phyloP scores from a whole-genome alignment of 2,329 filamentous ascomycete genomes.

The Aspergillus ochraceus region DNA sequence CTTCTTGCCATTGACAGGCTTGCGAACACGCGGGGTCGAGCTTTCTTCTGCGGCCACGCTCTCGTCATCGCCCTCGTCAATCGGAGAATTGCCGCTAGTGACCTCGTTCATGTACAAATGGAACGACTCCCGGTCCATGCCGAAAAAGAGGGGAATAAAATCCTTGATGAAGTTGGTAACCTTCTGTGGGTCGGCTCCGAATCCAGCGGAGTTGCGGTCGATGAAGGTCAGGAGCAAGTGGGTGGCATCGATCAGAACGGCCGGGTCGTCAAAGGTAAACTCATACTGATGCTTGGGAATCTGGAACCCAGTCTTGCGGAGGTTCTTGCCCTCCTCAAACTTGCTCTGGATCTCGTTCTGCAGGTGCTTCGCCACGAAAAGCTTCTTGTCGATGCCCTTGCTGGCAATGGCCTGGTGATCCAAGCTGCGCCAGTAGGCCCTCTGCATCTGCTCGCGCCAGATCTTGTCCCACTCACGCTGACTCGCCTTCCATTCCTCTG shows the following conservation, averaged over 20 bases:
- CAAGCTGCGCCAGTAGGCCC: constrained; percentile 92
- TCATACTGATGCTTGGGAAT: constrained; percentile 71
- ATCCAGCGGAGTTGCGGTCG: constrained; percentile 50
- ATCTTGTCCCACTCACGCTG: constrained; percentile 99
- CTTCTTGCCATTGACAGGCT: constrained; percentile 67
- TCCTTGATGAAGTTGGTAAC: constrained; percentile 74
- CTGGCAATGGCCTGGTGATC: constrained; percentile 94
- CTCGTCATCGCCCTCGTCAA: constrained; percentile 76
- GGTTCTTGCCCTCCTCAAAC: constrained; percentile 82
- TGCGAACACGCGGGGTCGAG: constrained; percentile 66
- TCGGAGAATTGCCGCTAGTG: constrained; percentile 69
- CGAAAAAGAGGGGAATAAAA: constrained; percentile 76
- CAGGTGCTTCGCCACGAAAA: constrained; percentile 85
- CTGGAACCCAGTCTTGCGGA: constrained; percentile 61
- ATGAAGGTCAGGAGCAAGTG: constrained; percentile 50
- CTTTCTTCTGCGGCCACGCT: constrained; percentile 67
- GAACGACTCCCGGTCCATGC: constrained; percentile 69
- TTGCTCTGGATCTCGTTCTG: constrained; percentile 89
- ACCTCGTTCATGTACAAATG: constrained; percentile 67
- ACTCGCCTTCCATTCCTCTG: constrained; percentile 96
- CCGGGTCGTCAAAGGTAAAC: constrained; percentile 71
- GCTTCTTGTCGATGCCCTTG: constrained; percentile 86
- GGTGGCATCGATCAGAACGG: constrained; percentile 58
- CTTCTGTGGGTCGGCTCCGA: constrained; percentile 66
- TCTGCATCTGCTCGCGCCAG: constrained; percentile 93